Evolutionary conservation across 768 basidiomycete genomes (phyloP), one percentile per base, ranked within the genome.

Genomic region (Rhizopogon vinicolor): DNA sequence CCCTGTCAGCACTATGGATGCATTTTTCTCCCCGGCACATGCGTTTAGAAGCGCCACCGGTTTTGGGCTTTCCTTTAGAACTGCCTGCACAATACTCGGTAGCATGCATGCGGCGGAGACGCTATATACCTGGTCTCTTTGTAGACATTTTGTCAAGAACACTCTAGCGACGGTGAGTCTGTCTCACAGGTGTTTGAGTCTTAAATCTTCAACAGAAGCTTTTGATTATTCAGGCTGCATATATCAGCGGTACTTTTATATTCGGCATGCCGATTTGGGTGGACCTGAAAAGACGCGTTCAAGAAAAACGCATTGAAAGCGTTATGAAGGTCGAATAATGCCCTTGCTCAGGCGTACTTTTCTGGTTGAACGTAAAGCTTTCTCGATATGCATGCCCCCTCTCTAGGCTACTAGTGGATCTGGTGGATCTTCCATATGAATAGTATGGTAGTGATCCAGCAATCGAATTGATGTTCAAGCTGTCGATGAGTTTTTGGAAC

Each of bases 231-330:
- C 48, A 91, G 89, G 60, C 68, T 3, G 65, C 74, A 22, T 89
- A 89, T 66, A 63, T 83, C n/a, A 25, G 74, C 1, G 61, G 75
- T 0, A 82, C 84, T 1, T n/a, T 84, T 1, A 1, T 78, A 0
- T 70, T 78, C 33, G 90, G 90, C 0, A 75, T 74, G 51, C 83
- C 85, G 0, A 73, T 82, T 10, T 81, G 80, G 75, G 28, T 54
- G 9, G 78, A 82, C 58, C 67, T 91, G 58, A 73, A 80, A 52
- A 76, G 69, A 60, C 78, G 80, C 25, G 79, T 91, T 9, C 86
- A 91, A 58, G 69, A 73, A 33, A 83, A 84, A 14, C 78, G 89
- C 2, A 92, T 92, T 42, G 82, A 89, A 54, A 89, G 88, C 29
- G 86, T 92, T 3, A 85, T 88, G 85, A 92, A 91, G 67, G 79